A percentile compares a stretch with the other conserved stretches of the same genome.
Conservation (phyloP, 805 yeast species). For the Saturnispora besseyi region DNA sequence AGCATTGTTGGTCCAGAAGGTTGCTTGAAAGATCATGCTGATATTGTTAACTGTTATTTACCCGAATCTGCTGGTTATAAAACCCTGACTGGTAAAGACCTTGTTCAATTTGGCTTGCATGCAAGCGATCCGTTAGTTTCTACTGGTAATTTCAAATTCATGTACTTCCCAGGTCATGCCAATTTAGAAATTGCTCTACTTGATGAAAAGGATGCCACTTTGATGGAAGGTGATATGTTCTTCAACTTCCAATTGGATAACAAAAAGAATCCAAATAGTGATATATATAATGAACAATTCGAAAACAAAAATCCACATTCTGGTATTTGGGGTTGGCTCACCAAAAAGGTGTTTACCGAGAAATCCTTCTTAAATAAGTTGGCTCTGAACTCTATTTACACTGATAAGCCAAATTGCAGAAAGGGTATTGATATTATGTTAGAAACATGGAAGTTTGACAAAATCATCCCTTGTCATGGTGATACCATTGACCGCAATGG, state of each 20-base stretch:
- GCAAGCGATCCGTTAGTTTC: slow-evolving; percentile 25
- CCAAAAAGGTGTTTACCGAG: slow-evolving; percentile 14
- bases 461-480: slow-evolving; percentile 54
- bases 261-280: slow-evolving; percentile 30
- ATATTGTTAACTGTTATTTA: not conserved
- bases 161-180: slow-evolving; percentile 46
- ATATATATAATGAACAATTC: slow-evolving; percentile 37
- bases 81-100: not conserved
- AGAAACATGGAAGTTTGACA: slow-evolving; percentile 37
- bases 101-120: slow-evolving; percentile 30
- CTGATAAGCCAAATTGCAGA: slow-evolving; percentile 10
- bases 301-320: slow-evolving; percentile 32
- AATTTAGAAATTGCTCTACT: slow-evolving; percentile 51
- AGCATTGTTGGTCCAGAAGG: slow-evolving; percentile 2
- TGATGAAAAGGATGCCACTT: slow-evolving; percentile 37
- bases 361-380: slow-evolving; percentile 10
- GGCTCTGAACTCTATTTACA: slow-evolving; percentile 5
- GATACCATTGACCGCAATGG: slow-evolving; percentile 39
- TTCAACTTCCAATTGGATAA: slow-evolving; percentile 46
- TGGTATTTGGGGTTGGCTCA: slow-evolving; percentile 29
- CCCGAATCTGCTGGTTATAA: not conserved
- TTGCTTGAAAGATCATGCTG: not conserved
- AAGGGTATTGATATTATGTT: slow-evolving; percentile 24
- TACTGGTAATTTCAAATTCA: slow-evolving; percentile 39
- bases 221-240: slow-evolving; percentile 52